phyloP scores from a whole-genome alignment of 441 rosid species.

The Jatropha podagrica region DNA sequence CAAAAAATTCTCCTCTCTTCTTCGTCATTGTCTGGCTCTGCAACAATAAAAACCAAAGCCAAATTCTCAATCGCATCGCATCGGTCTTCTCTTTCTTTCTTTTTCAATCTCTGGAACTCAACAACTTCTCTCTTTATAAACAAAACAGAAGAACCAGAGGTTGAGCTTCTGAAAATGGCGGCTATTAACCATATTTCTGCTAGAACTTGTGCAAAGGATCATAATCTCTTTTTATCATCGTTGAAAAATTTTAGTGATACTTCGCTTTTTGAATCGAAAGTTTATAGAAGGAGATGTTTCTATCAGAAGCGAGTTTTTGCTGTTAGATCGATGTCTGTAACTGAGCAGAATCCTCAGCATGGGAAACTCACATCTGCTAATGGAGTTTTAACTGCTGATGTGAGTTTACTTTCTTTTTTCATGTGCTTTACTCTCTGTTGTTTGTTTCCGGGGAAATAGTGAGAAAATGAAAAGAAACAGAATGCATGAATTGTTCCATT shows the following conservation, averaged over 20 bases:
- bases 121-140: too few relatives aligned
- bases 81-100: too few relatives aligned
- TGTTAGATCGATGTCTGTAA: conserved; percentile 39
- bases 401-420: conserved; percentile 27
- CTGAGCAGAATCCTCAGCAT: conserved; percentile 25
- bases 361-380: conserved; percentile 33
- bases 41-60: too few relatives aligned
- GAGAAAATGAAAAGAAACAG: background rate
- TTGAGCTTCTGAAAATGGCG: too few relatives aligned
- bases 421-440: conserved; percentile 1
- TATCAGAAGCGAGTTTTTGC: conserved; percentile 22
- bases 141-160: too few relatives aligned
- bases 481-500: too few relatives aligned
- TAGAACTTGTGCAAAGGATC: background rate
- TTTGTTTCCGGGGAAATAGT: conserved; percentile 20
- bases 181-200: too few relatives aligned
- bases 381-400: conserved; percentile 37
- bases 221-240: conserved; percentile 23
- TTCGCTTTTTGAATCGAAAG: background rate
- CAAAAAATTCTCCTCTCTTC: too few relatives aligned
- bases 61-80: too few relatives aligned
- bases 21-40: too few relatives aligned
- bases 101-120: too few relatives aligned
- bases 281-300: conserved; percentile 4
- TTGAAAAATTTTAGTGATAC: conserved; percentile 14